These are phyloP conservation scores for Cercospora zeae-maydis DNA, from an alignment of 2,329 filamentous ascomycete genomes.

Conservation along the genomic window DNA sequence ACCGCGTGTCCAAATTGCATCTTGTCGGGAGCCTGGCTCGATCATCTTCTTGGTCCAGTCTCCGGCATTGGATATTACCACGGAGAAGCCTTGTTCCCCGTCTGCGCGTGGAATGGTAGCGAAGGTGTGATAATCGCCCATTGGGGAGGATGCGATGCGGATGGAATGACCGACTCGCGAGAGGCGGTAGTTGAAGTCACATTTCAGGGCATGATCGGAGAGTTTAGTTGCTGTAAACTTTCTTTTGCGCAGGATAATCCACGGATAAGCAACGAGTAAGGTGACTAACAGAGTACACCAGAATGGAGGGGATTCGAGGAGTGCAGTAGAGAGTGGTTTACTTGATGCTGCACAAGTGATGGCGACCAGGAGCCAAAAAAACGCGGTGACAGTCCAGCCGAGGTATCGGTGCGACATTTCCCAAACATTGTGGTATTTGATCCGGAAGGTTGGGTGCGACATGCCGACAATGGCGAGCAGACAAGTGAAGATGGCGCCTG, in stretches of 20 bases:
- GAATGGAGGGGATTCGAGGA: conserved; percentile 53
- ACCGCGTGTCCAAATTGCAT: conserved; percentile 64
- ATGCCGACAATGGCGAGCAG: conserved; percentile 59
- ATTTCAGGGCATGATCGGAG: conserved; percentile 67
- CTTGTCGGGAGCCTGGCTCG: conserved; percentile 54
- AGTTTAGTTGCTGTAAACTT: conserved; percentile 63
- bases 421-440: conserved; percentile 63
- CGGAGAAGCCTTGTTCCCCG: conserved; percentile 56
- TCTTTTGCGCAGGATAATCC: conserved; percentile 67
- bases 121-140: conserved; percentile 69
- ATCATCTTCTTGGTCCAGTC: conserved; percentile 70
- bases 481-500: conserved; percentile 49
- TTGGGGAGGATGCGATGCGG: conserved; percentile 25
- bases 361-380: conserved; percentile 64
- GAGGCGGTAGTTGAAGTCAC: conserved; percentile 57
- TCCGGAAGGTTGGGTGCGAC: conserved; percentile 62
- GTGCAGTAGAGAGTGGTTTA: conserved; percentile 35
- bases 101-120: conserved; percentile 64
- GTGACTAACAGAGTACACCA: conserved; percentile 69
- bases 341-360: conserved; percentile 36
- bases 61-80: conserved; percentile 68
- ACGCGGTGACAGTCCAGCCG: conserved; percentile 63
- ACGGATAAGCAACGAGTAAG: conserved; percentile 64
- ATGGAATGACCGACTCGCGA: conserved; percentile 56
- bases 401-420: conserved; percentile 69